These are phyloP conservation scores for Syzygium aromaticum DNA, from an alignment of 345 rosid genomes.

Conservation along the genomic window DNA sequence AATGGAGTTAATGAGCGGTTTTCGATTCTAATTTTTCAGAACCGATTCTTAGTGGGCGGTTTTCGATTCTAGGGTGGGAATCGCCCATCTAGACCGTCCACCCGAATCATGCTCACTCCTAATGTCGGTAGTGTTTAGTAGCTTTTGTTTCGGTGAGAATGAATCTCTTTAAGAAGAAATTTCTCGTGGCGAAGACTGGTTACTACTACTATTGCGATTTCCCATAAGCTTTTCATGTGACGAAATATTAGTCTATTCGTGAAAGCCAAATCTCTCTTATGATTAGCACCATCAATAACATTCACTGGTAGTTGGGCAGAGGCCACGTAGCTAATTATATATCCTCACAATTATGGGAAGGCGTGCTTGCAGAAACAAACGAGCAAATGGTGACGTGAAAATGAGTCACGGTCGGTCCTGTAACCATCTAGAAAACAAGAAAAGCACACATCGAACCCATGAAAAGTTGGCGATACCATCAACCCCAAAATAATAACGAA, in stretches of 20 bases:
- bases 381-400: not conserved
- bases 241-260: not conserved
- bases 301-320: not conserved
- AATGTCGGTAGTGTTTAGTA: no score
- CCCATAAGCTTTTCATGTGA: not conserved
- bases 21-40: no score
- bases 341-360: not conserved
- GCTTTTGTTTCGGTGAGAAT: accelerated
- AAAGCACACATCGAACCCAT: not conserved
- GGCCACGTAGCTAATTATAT: not conserved
- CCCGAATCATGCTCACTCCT: no score
- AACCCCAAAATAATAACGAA: not conserved
- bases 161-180: not conserved
- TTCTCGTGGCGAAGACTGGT: not conserved
- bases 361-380: not conserved
- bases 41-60: no score
- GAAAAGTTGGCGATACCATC: not conserved
- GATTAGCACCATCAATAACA: not conserved
- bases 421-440: not conserved
- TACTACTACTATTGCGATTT: not conserved
- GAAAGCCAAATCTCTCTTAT: not conserved
- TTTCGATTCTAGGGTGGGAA: no score
- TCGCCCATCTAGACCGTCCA: no score
- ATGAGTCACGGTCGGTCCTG: not conserved
- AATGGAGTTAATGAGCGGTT: no score